Percentiles rank a stretch among this genome's conserved stretches.
phyloP scores from a whole-genome alignment of 345 rosid genomes.

The Pistacia vera region DNA sequence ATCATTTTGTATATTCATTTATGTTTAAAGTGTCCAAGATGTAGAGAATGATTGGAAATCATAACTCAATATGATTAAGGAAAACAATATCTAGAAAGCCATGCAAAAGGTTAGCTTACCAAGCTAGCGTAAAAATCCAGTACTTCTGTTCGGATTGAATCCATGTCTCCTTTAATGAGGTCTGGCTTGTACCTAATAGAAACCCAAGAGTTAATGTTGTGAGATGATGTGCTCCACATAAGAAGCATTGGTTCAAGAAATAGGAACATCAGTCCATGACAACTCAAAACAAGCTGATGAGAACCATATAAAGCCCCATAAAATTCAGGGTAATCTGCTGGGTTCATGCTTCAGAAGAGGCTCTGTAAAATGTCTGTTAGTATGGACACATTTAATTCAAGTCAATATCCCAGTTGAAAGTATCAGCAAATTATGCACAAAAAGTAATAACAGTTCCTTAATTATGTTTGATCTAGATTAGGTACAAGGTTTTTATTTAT shows the following conservation, averaged over 20 bases:
- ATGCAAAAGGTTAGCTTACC: constrained; percentile 40
- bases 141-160: constrained; percentile 73
- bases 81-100: not conserved
- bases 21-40: not conserved
- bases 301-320: not conserved
- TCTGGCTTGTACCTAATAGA: constrained; percentile 70
- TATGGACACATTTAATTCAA: too few species aligned
- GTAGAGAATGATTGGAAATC: not conserved
- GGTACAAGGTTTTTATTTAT: too few species aligned
- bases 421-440: too few species aligned
- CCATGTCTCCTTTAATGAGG: constrained; percentile 95
- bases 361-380: too few species aligned
- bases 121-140: constrained; percentile 55
- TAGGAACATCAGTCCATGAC: not conserved
- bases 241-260: not conserved
- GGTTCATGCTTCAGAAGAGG: not conserved
- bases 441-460: too few species aligned
- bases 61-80: not conserved
- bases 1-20: not conserved
- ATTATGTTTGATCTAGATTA: too few species aligned
- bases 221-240: constrained; percentile 6
- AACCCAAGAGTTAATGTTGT: constrained; percentile 11
- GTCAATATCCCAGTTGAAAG: too few species aligned
- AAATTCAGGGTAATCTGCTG: not conserved
- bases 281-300: not conserved